Conservation (phyloP, 805 yeast species). For the Candida xyloterini region DNA sequence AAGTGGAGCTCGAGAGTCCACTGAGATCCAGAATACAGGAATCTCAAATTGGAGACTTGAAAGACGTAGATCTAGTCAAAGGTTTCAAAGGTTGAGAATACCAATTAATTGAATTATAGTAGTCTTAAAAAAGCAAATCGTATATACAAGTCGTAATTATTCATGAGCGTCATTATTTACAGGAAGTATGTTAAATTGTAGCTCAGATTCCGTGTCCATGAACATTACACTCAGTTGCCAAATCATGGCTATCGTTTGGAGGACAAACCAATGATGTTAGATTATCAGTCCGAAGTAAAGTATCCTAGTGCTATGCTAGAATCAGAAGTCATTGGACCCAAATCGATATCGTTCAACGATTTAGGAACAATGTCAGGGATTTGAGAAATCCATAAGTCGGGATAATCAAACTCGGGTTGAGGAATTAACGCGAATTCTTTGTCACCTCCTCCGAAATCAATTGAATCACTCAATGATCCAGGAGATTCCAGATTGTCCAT, state of each 20-base stretch:
- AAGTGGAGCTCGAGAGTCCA: conserved; percentile 30
- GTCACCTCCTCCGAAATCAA: neutral
- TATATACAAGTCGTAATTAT: neutral
- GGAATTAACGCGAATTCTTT: conserved; percentile 2
- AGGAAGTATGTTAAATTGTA: neutral
- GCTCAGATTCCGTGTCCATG: conserved; percentile 4
- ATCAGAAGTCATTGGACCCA: neutral
- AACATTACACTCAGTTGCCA: neutral
- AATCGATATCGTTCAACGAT: neutral
- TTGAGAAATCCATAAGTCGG: conserved; percentile 4
- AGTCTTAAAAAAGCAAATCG: neutral
- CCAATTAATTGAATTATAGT: conserved; percentile 1
- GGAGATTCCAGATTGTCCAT: conserved; percentile 9
- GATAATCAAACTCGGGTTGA: neutral
- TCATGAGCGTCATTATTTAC: conserved; percentile 4
- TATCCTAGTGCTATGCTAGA: neutral
- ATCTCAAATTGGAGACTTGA: conserved; percentile 39
- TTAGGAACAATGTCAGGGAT: neutral
- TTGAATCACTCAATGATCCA: conserved; percentile 3
- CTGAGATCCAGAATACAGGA: conserved; percentile 24
- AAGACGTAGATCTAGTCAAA: conserved; percentile 46
- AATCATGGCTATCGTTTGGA: neutral
- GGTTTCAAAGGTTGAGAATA: conserved; percentile 37
- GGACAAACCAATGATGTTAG: neutral
- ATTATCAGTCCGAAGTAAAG: neutral